phyloP scores from a whole-genome alignment of 1,284 basidiomycete genomes.

The Moesziomyces antarcticus region DNA sequence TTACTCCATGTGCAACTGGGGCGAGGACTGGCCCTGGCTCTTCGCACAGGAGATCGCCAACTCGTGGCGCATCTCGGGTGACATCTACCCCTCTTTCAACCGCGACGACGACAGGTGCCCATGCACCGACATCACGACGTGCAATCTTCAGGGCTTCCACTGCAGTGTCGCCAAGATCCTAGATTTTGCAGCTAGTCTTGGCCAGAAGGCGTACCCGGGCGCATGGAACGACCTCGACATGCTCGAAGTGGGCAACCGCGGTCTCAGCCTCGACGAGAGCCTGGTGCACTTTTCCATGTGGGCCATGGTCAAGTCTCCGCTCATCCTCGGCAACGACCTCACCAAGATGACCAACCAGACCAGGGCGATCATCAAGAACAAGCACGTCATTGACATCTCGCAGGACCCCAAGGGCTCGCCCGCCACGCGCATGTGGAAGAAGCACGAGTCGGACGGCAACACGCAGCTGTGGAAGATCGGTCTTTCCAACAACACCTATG shows the following conservation, averaged over 20 bases:
- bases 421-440: slow-evolving; percentile 43
- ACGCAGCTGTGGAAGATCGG: slow-evolving; percentile 43
- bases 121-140: slow-evolving; percentile 24
- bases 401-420: slow-evolving; percentile 56
- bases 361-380: slow-evolving; percentile 59
- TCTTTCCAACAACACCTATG: slow-evolving; percentile 40
- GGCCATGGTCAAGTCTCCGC: slow-evolving; percentile 62
- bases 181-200: slow-evolving; percentile 27
- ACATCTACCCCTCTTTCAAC: slow-evolving; percentile 32
- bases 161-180: slow-evolving; percentile 30
- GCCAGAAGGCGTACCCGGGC: slow-evolving; percentile 53
- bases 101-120: slow-evolving; percentile 30
- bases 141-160: slow-evolving; percentile 33
- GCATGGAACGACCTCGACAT: slow-evolving; percentile 64
- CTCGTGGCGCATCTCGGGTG: slow-evolving; percentile 70
- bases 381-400: slow-evolving; percentile 57
- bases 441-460: slow-evolving; percentile 21
- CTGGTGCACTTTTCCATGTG: slow-evolving; percentile 62
- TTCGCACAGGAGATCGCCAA: slow-evolving; percentile 69
- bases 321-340: slow-evolving; percentile 66
- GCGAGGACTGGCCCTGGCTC: slow-evolving; percentile 40
- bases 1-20: slow-evolving; percentile 39
- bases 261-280: slow-evolving; percentile 48
- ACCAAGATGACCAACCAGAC: slow-evolving; percentile 47
- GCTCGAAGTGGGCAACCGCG: slow-evolving; percentile 50